These are phyloP conservation scores for Rostrohypoxylon terebratum DNA, from an alignment of 495 filamentous ascomycete genomes.

Conservation along the genomic window DNA sequence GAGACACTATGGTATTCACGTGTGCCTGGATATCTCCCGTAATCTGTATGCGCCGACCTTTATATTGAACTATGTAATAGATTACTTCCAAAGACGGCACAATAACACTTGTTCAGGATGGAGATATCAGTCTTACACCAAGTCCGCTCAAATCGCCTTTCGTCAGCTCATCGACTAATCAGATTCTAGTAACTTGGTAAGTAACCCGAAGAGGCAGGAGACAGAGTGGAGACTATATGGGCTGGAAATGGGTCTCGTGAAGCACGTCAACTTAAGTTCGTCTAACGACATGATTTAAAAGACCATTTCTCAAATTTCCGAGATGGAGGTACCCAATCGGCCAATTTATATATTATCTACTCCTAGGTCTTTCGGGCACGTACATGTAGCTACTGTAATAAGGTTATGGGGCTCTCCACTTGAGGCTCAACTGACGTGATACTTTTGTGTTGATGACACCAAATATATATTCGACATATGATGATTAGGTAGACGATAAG, in stretches of 20 bases:
- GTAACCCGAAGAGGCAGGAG: constrained; percentile 27
- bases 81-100: neutral
- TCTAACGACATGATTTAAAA: constrained; percentile 35
- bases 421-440: constrained; percentile 34
- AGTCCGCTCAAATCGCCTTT: neutral
- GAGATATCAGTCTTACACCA: constrained; percentile 2
- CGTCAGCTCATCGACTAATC: constrained; percentile 9
- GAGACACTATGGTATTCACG: too few species aligned
- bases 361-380: constrained; percentile 23
- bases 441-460: neutral
- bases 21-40: too few species aligned
- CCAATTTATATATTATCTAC: neutral
- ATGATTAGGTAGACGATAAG: neutral
- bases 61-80: neutral
- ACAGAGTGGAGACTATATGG: constrained; percentile 19
- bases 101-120: neutral
- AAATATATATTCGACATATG: neutral
- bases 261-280: constrained; percentile 38
- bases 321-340: constrained; percentile 18
- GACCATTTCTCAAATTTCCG: neutral
- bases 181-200: neutral
- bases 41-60: neutral
- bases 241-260: constrained; percentile 20
- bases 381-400: constrained; percentile 20
- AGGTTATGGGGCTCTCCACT: constrained; percentile 33